A percentile compares a stretch with the other conserved stretches of the same genome.
phyloP scores from a whole-genome alignment of 306 rosid genomes.

The Biancaea sappan region DNA sequence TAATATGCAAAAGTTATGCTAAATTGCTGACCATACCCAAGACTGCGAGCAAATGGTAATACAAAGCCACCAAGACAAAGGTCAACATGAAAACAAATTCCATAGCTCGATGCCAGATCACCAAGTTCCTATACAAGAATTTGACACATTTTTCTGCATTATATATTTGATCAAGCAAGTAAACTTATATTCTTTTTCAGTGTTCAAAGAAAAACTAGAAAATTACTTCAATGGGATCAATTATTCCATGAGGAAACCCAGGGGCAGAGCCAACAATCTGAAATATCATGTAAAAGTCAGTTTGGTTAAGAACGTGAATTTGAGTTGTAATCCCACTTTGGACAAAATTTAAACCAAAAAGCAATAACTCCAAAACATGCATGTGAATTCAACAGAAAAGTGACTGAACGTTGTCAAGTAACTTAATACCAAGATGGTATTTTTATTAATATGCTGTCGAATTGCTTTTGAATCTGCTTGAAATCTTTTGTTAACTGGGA shows the following conservation, averaged over 20 bases:
- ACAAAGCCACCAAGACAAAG: slow-evolving; percentile 97
- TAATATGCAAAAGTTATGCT: slow-evolving; percentile 33
- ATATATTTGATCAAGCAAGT: slow-evolving; percentile 29
- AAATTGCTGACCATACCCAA: slow-evolving; percentile 60
- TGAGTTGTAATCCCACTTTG: slow-evolving; percentile 19
- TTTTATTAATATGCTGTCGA: slow-evolving; percentile 66
- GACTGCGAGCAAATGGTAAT: slow-evolving; percentile 86
- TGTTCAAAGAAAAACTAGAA: slow-evolving; percentile 12
- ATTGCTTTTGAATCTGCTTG: slow-evolving; percentile 80
- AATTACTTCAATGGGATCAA: slow-evolving; percentile 90
- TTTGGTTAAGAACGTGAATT: slow-evolving; percentile 38
- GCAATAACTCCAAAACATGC: not conserved
- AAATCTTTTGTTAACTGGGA: slow-evolving; percentile 72
- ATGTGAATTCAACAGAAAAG: not conserved
- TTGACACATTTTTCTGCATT: slow-evolving; percentile 32
- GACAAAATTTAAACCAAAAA: slow-evolving; percentile 1
- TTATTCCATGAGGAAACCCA: slow-evolving; percentile 94
- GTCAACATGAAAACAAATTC: slow-evolving; percentile 91
- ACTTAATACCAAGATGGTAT: slow-evolving; percentile 75
- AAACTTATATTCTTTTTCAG: slow-evolving; percentile 14
- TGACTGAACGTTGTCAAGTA: not conserved
- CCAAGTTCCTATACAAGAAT: slow-evolving; percentile 80
- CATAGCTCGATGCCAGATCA: slow-evolving; percentile 73
- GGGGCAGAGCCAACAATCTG: slow-evolving; percentile 99
- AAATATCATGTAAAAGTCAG: slow-evolving; percentile 34